phyloP scores from a whole-genome alignment of 257 asterid species.

The Henckelia pumila region DNA sequence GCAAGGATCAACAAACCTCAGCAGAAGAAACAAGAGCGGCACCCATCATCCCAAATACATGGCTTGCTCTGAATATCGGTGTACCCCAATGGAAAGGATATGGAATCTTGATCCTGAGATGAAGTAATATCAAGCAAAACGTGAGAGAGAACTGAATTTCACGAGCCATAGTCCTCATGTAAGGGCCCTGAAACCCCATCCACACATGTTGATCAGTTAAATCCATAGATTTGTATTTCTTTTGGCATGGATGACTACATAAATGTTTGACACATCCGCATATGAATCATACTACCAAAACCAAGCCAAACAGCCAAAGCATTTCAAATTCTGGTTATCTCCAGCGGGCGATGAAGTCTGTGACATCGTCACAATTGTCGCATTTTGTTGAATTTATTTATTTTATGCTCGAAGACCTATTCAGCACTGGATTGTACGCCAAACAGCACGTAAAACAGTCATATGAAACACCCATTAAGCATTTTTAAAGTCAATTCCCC shows the following conservation, averaged over 20 bases:
- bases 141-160: conserved; percentile 28
- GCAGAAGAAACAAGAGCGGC: conserved; percentile 94
- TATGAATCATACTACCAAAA: not conserved
- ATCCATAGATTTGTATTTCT: not conserved
- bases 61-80: conserved; percentile 89
- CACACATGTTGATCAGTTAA: not conserved
- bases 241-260: not conserved
- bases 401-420: no score
- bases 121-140: conserved; percentile 20
- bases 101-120: conserved; percentile 63
- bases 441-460: not conserved
- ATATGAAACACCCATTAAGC: not conserved
- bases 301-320: not conserved
- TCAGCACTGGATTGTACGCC: no score
- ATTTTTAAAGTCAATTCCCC: not conserved
- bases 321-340: not conserved
- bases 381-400: not conserved
- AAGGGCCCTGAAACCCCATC: not conserved
- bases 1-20: conserved; percentile 55
- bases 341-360: not conserved
- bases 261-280: not conserved
- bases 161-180: conserved; percentile 29
- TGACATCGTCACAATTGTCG: not conserved
- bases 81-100: conserved; percentile 89
- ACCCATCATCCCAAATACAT: conserved; percentile 96